Evolutionary conservation across 1,284 basidiomycete genomes (phyloP), one percentile per base, ranked within the genome.

Genomic region (Mycosarcoma maydis): DNA sequence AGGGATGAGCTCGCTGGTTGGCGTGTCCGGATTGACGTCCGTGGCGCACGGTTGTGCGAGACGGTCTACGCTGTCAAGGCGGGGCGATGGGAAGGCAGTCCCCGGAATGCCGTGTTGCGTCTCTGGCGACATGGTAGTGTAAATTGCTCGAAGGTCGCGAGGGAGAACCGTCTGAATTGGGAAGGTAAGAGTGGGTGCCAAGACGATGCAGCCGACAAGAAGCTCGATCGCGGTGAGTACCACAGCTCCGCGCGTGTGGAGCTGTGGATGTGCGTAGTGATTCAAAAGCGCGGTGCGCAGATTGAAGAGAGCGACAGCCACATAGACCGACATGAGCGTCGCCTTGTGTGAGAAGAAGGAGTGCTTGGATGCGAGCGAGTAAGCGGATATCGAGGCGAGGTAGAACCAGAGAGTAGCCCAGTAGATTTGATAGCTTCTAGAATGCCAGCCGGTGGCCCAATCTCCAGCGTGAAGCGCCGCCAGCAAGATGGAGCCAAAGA

Each of bases 41-140:
- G 23, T 36, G 14, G 39, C 26, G 17, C 16, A 43, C 13, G 51
- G 51, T 16, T 49, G 39, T 1, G 30, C 33, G 24, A 39, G 40
- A 3, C 11, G 22, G 29, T 66, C 71, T 13, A 19, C 44, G n/a
- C 38, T 37, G 30, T 27, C 30, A 26, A 65, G 60, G 4, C 47
- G 71, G 4, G 78, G 78, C 36, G 77, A 78, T 13, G 78, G 73
- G 23, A 80, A 60, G 1, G 76, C 76, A 2, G 78, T 80, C 14
- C 75, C 65, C 3, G 77, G 59, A 16, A 68, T 66, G 30, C 60
- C 72, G 40, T 71, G 73, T 32, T 64, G 39, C 4, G 50, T 70
- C 17, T 72, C 73, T 26, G 72, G 68, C 33, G 59, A 67, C 62
- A 80, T 80, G 19, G 78, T 77, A 37, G 62, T 60, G 45, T 80